These are phyloP conservation scores for Anisodus tanguticus DNA, from an alignment of 257 asterid genomes.

Conservation along the genomic window DNA sequence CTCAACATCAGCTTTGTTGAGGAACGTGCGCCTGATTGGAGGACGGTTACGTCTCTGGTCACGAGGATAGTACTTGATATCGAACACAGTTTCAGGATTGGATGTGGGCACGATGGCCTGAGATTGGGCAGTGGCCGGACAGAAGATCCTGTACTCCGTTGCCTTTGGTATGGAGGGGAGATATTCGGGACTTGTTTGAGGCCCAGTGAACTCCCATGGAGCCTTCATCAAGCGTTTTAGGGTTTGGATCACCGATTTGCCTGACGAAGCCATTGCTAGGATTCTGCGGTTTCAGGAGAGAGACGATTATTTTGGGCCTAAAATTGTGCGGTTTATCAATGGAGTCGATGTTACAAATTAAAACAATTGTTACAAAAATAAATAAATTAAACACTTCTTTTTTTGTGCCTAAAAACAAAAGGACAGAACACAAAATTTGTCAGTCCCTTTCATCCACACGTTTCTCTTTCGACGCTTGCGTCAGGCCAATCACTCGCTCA, in stretches of 20 bases:
- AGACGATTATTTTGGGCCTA: neutral
- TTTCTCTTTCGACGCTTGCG: neutral
- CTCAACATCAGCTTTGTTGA: constrained; percentile 80
- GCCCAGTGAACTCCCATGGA: constrained; percentile 91
- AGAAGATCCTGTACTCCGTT: constrained; percentile 74
- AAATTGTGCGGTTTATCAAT: neutral
- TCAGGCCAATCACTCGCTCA: neutral
- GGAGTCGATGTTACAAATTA: neutral
- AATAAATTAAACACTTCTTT: neutral
- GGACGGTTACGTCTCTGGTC: constrained; percentile 95
- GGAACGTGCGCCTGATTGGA: constrained; percentile 69
- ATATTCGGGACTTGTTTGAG: constrained; percentile 67
- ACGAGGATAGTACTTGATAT: constrained; percentile 85
- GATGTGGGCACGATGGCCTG: constrained; percentile 78
- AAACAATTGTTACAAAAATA: no score
- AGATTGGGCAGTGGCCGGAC: constrained; percentile 72
- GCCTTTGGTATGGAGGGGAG: constrained; percentile 66
- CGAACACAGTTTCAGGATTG: constrained; percentile 83
- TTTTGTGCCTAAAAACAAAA: no score
- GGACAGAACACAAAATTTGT: no score
- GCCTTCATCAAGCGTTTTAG: constrained; percentile 75
- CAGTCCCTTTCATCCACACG: neutral
- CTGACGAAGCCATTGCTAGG: constrained; percentile 56
- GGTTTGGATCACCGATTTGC: constrained; percentile 74
- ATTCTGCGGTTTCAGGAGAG: neutral